A percentile compares a stretch with the other conserved stretches of the same genome.
These are phyloP conservation scores for Berkeleyomyces rouxiae DNA, from an alignment of 2,329 filamentous ascomycete genomes.

Conservation along the genomic window DNA sequence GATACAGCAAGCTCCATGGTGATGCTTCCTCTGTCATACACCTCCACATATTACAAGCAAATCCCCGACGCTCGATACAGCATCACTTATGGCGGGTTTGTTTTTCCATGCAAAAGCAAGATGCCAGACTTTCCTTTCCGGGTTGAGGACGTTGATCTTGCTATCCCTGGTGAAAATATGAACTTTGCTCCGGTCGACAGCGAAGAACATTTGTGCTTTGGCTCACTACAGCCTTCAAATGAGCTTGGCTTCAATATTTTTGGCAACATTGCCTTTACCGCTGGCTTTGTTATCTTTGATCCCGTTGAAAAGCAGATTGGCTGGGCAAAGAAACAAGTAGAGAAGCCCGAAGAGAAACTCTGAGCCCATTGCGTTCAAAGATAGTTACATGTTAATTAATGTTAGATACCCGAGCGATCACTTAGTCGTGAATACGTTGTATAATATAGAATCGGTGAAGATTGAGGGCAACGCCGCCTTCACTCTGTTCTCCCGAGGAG, in stretches of 20 bases:
- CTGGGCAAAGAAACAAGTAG: background rate
- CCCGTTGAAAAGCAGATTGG: slow-evolving; percentile 33
- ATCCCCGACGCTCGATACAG: slow-evolving; percentile 29
- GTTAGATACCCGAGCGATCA: no score
- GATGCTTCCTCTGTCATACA: slow-evolving; percentile 37
- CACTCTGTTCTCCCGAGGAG: no score
- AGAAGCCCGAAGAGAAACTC: no score
- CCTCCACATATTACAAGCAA: slow-evolving; percentile 31
- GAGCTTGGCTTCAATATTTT: slow-evolving; percentile 36
- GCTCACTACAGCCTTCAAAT: slow-evolving; percentile 44
- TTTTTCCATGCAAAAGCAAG: slow-evolving; percentile 29
- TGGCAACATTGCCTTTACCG: slow-evolving; percentile 46
- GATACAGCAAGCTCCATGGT: slow-evolving; percentile 49
- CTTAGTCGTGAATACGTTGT: no score
- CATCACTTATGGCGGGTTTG: slow-evolving; percentile 26
- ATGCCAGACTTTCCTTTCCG: slow-evolving; percentile 36
- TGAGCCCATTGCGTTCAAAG: no score
- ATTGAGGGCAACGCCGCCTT: no score
- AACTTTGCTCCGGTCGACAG: slow-evolving; percentile 31
- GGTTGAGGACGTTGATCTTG: slow-evolving; percentile 42
- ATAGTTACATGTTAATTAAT: no score
- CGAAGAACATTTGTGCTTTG: slow-evolving; percentile 43
- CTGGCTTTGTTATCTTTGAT: slow-evolving; percentile 43
- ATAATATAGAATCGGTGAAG: no score
- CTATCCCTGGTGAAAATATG: slow-evolving; percentile 35